A percentile compares a stretch with the other conserved stretches of the same genome.
Conservation (phyloP, 495 filamentous ascomycete species). For the Penicillium subrubescens region DNA sequence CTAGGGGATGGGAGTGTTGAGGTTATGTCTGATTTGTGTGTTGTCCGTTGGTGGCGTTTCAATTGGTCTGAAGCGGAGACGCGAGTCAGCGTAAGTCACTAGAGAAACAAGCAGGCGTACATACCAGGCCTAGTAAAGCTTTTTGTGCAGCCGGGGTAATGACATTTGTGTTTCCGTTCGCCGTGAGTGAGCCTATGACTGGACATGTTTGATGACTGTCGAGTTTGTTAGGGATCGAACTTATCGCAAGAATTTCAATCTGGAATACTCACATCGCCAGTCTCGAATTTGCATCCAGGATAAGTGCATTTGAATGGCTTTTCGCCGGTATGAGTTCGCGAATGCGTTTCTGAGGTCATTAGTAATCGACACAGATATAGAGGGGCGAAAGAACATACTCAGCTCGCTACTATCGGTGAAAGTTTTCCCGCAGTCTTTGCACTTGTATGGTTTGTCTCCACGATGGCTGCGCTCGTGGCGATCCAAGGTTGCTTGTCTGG, state of each 20-base stretch:
- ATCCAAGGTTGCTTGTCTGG: constrained; percentile 49
- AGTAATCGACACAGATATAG: constrained; percentile 1
- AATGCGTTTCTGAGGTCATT: constrained; percentile 48
- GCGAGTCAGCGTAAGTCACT: constrained; percentile 3
- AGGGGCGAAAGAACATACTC: constrained; percentile 34
- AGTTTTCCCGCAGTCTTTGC: constrained; percentile 46
- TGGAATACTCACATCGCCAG: constrained; percentile 44
- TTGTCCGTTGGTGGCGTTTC: constrained; percentile 48
- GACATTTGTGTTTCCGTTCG: constrained; percentile 50
- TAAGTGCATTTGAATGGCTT: constrained; percentile 54
- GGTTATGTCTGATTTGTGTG: constrained; percentile 39
- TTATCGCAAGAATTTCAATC: background rate
- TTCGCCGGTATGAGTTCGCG: constrained; percentile 52
- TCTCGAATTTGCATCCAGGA: constrained; percentile 51
- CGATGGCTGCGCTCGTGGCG: constrained; percentile 57
- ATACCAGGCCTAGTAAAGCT: constrained; percentile 53
- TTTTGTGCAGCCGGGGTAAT: constrained; percentile 45
- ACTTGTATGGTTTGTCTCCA: constrained; percentile 53
- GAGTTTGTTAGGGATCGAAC: constrained; percentile 6
- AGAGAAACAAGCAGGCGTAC: background rate
- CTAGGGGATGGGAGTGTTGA: constrained; percentile 29
- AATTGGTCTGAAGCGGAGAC: constrained; percentile 39
- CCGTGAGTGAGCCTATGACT: constrained; percentile 51
- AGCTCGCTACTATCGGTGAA: constrained; percentile 54
- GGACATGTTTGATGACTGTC: constrained; percentile 53